Conservation (phyloP, 2,329 filamentous ascomycete genomes). For the Colletotrichum sojae region DNA sequence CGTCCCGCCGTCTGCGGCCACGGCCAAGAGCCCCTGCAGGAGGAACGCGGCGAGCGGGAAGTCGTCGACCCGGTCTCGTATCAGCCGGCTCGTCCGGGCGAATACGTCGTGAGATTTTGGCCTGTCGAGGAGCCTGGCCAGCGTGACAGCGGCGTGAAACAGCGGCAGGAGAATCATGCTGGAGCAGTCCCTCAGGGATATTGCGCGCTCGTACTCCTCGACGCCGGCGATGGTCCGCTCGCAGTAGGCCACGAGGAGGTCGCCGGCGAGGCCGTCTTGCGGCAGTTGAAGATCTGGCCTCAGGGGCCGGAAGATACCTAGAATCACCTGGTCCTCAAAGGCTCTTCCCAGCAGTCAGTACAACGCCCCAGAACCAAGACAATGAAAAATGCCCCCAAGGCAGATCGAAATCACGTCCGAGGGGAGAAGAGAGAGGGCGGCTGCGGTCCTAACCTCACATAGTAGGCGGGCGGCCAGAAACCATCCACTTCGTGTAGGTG, state of each 20-base stretch:
- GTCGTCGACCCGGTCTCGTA: neutral
- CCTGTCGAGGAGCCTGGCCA: neutral
- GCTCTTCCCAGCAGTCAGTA: neutral
- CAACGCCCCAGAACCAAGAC: neutral
- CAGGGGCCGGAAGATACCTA: constrained; percentile 5
- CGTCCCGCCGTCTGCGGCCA: neutral
- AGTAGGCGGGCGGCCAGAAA: neutral
- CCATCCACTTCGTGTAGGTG: neutral
- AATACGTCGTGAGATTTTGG: neutral
- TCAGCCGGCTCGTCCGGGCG: neutral
- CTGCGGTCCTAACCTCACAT: neutral
- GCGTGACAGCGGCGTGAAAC: constrained; percentile 5
- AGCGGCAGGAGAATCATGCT: constrained; percentile 2
- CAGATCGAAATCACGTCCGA: too few species aligned
- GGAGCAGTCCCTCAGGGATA: neutral
- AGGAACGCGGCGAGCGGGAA: neutral
- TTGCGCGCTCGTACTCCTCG: neutral
- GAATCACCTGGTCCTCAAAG: neutral
- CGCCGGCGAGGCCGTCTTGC: neutral
- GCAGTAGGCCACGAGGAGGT: constrained; percentile 28
- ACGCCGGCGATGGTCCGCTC: constrained; percentile 30
- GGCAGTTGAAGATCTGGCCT: neutral
- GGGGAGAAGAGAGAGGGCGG: too few species aligned
- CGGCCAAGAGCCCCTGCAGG: constrained; percentile 3
- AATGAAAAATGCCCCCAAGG: too few species aligned